These are phyloP conservation scores for Lobosporangium transversale DNA, from an alignment of 192 early-diverging fungal genomes.

Conservation along the genomic window DNA sequence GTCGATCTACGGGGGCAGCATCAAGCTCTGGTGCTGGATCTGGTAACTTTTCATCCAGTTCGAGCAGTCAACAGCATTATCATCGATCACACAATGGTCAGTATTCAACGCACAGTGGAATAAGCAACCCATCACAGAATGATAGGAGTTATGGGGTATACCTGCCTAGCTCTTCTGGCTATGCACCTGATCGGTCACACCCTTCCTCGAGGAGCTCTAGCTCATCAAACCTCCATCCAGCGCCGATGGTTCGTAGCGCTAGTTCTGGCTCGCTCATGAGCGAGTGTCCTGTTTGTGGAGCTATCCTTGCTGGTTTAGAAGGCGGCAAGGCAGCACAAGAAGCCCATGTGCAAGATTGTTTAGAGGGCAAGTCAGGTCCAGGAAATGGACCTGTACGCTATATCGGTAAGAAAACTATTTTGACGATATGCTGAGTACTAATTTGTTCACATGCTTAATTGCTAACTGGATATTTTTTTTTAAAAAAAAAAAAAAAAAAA, in stretches of 20 bases:
- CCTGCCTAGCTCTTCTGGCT: neutral
- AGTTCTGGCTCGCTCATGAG: slow-evolving; percentile 70
- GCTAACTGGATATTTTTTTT: slow-evolving; percentile 5
- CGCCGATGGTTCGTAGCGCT: slow-evolving; percentile 42
- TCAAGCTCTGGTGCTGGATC: slow-evolving; percentile 21
- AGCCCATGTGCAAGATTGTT: slow-evolving; percentile 71
- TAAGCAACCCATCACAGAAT: neutral
- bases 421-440: neutral
- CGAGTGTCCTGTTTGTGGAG: slow-evolving; percentile 79
- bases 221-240: slow-evolving; percentile 39
- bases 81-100: slow-evolving; percentile 17
- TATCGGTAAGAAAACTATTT: slow-evolving; percentile 67
- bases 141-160: slow-evolving; percentile 25
- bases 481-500: neutral
- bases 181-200: slow-evolving; percentile 19
- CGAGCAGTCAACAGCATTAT: slow-evolving; percentile 12
- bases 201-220: slow-evolving; percentile 45
- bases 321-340: slow-evolving; percentile 61
- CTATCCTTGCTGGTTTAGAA: slow-evolving; percentile 55
- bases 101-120: neutral
- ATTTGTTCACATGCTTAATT: no score
- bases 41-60: neutral
- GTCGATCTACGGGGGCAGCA: slow-evolving; percentile 9
- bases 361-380: slow-evolving; percentile 56
- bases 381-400: slow-evolving; percentile 63